Evolutionary conservation across 1,284 basidiomycete species (phyloP).

Genomic region (Psilocybe mexicana): DNA sequence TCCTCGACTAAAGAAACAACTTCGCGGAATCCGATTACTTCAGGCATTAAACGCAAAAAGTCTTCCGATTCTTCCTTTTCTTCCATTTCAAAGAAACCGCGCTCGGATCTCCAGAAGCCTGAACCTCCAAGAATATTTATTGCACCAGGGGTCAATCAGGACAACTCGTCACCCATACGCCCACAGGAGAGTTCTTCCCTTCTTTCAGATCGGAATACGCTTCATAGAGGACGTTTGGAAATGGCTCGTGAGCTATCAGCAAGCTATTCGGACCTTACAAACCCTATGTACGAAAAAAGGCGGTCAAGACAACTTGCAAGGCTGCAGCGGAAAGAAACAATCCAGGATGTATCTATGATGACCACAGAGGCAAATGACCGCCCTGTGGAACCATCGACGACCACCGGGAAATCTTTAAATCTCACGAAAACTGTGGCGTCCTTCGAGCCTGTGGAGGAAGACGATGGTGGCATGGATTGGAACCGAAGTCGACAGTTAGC

Average conservation of each 20-base stretch:
- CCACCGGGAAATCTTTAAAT: not conserved
- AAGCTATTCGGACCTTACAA: conserved; percentile 28
- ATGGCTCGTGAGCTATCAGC: conserved; percentile 29
- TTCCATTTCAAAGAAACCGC: too few relatives aligned
- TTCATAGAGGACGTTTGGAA: conserved; percentile 22
- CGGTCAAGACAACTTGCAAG: conserved; percentile 22
- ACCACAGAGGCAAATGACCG: too few relatives aligned
- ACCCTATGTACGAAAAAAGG: conserved; percentile 23
- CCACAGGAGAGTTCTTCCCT: not conserved
- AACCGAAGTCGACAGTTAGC: not conserved
- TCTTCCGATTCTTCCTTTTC: too few relatives aligned
- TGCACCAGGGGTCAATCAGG: too few relatives aligned
- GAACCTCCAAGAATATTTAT: too few relatives aligned
- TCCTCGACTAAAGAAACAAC: too few relatives aligned
- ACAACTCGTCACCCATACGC: not conserved
- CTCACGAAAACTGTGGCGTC: not conserved
- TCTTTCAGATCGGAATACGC: conserved; percentile 12
- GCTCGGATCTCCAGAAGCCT: too few relatives aligned
- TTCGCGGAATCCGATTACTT: too few relatives aligned
- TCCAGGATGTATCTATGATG: not conserved
- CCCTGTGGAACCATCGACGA: not conserved
- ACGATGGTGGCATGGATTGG: not conserved
- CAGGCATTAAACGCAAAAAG: too few relatives aligned
- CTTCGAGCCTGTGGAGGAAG: not conserved
- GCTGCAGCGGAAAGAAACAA: conserved; percentile 6